Base-by-base conservation (phyloP, 2,329 filamentous ascomycete species). In the Trichoderma breve region DNA sequence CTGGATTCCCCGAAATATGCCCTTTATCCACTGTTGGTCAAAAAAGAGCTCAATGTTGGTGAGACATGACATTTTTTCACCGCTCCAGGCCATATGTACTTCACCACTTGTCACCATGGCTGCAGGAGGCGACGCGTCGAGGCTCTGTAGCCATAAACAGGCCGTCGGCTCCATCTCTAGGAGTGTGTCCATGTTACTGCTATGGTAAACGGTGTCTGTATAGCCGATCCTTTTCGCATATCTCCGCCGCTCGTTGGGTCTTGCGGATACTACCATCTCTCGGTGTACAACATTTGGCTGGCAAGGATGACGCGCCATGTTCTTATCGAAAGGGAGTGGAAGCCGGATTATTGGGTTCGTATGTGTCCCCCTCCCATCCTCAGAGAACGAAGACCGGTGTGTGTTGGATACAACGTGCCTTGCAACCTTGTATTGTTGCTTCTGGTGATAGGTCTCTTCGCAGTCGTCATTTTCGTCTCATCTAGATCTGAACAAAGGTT, bases 291-390 rank as follows among this genome's bases (percentile, higher is more conserved):
- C 71, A 26, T 55, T 53, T 53, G 47, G 64, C 71, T 68, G 57
- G 60, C 47, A 34, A 53, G 60, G 51, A 47, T 68, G 71, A 55
- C 32, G 64, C 57, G 71, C 71, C 71, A 72, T 68, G 21, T 43
- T 63, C 57, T 57, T 24, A 47, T 68, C 28, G 26, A 26, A 53
- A 65, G 28, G 61, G 34, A 71, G 69, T 65, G 60, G 61, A 21
- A 14, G 60, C 61, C 62, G 69, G 28, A 39, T 60, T 57, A 60
- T 65, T 53, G 36, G 61, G 36, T 60, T 32, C 21, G 36, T 71
- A 34, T 58, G 43, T 64, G 57, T 28, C 32, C 43, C 55, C 67
- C 36, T 39, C 30, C 34, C 39, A 24, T 62, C 14, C 67, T 53
- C 39, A 24, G 8, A 8, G 30, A 26, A n/a, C n/a, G 15, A 21